Evolutionary conservation across 169 alveolate species (phyloP).

Genomic region (Plasmodium vivax): DNA sequence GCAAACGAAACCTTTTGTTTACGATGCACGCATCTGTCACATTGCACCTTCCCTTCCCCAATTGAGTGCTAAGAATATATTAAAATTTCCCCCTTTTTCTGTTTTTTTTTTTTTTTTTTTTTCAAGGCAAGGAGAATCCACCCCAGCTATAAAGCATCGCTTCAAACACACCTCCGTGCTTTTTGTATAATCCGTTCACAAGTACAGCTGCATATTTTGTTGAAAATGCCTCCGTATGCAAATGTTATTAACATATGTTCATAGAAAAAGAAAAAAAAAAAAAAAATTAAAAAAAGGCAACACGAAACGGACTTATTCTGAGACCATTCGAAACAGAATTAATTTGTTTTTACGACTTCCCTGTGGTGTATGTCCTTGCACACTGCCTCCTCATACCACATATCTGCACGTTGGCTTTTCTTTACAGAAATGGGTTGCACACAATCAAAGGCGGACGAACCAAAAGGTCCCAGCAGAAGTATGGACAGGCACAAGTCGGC

Average conservation of each 20-base stretch:
- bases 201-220: slow-evolving; percentile 1
- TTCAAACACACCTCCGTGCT: neutral
- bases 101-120: neutral
- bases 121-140: neutral
- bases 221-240: neutral
- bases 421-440: slow-evolving; percentile 53
- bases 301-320: neutral
- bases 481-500: neutral
- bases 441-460: slow-evolving; percentile 43
- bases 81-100: neutral
- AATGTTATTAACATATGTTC: neutral
- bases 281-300: neutral
- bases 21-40: neutral
- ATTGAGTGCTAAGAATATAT: neutral
- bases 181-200: neutral
- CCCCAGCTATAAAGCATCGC: neutral
- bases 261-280: neutral
- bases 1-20: neutral
- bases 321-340: neutral
- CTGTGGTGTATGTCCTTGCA: neutral
- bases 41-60: neutral
- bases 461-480: neutral
- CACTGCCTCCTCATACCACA: neutral
- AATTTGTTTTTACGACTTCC: neutral
- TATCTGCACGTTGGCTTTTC: neutral